Evolutionary conservation across 495 filamentous ascomycete species (phyloP), one percentile per base, ranked within the genome.

Genomic region (Aspergillus baeticus): DNA sequence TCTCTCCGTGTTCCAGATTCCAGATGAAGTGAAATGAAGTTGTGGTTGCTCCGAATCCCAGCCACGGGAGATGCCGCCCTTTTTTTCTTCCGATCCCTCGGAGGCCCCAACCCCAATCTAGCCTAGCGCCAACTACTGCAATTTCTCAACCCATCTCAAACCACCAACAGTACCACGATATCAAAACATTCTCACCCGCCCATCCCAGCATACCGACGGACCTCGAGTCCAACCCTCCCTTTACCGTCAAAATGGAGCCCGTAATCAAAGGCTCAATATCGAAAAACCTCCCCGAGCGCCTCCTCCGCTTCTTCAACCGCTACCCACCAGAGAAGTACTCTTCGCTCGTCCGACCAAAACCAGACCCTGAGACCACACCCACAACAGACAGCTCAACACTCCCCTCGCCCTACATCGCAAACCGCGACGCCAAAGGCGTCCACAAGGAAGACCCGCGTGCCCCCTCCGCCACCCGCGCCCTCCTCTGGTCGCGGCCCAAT

Each of bases 281-380:
- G 10, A 62, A 46, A 51, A 59, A 61, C 11, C 64, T 79, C 38
- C 94, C 91, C 14, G 71, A 78, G 17, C 85, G 86, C 15, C 81
- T 98, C n/a, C 82, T 82, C 55, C 85, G 85, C 58, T 96, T 98
- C 82, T 90, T 98, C 71, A 85, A 87, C 34, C 85, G 87, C 57
- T 96, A 91, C 65, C 94, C 93, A 21, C 92, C 93, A 23, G 73
- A 77, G 62, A 46, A 70, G 55, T 72, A 75, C 60, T 74, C 78
- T 44, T 55, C 69, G 7, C 58, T 73, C 44, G 69, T 77, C 48
- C 61, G 70, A 67, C 70, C 69, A 54, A 73, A 61, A 64, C 78
- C 63, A 45, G 70, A 72, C 10, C 60, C 72, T 23, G 67, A 60
- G 50, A 50, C 63, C 42, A 51, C 65, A 59, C 71, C 57, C 55